phyloP scores from a whole-genome alignment of 441 rosid genomes.

The Raphanus hybrid region DNA sequence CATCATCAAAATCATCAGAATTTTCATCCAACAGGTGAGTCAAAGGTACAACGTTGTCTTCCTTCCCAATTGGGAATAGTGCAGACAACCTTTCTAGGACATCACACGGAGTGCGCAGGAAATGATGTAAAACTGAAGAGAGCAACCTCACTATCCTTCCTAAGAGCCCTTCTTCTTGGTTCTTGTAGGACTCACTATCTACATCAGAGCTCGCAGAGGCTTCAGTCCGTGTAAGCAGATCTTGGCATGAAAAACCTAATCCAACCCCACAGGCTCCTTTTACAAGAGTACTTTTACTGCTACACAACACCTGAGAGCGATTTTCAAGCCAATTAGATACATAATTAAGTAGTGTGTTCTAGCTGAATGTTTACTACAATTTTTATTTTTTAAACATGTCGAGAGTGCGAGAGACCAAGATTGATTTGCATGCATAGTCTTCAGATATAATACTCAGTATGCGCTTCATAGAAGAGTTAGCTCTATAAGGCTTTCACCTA shows the following conservation, averaged over 20 bases:
- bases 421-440: too few species aligned
- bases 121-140: constrained; percentile 53
- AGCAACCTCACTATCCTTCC: constrained; percentile 68
- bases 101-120: constrained; percentile 55
- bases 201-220: constrained; percentile 48
- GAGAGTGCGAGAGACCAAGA: constrained; percentile 16
- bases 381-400: not conserved
- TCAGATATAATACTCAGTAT: too few species aligned
- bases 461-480: too few species aligned
- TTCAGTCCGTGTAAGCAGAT: constrained; percentile 65
- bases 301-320: constrained; percentile 75
- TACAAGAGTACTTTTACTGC: constrained; percentile 81
- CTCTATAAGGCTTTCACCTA: too few species aligned
- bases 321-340: constrained; percentile 25
- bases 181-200: constrained; percentile 60
- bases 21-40: constrained; percentile 53
- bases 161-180: constrained; percentile 64
- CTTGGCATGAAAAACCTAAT: constrained; percentile 89
- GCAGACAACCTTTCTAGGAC: constrained; percentile 56
- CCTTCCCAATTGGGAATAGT: constrained; percentile 48
- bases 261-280: constrained; percentile 97
- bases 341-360: not conserved
- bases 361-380: constrained; percentile 6
- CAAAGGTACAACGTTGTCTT: constrained; percentile 42
- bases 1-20: constrained; percentile 73